Evolutionary conservation across 192 early-diverging fungal genomes (phyloP), one percentile per base, ranked within the genome.

Genomic region (Coemansia sp.): DNA sequence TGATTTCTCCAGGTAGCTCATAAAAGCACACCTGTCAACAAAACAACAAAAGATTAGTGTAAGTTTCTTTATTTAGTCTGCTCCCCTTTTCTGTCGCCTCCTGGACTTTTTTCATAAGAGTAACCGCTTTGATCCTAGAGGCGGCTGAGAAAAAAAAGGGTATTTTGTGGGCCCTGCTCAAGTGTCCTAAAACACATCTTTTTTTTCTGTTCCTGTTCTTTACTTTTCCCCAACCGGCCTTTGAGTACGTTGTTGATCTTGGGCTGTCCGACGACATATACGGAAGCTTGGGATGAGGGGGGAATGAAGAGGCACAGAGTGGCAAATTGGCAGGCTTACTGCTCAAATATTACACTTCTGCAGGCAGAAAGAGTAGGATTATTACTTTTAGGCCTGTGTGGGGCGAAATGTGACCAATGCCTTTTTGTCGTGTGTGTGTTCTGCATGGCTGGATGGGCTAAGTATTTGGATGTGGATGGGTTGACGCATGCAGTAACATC

Each of bases 191-290:
- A 25, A 23, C 54, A 21, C 54, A 29, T n/a, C 24, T 2, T 9
- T 9, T 14, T 55, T 29, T 55, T 17, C 27, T 27, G 22, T 29
- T 55, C 22, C 22, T 21, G 9, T 8, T n/a, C 5, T 23, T 29
- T 55, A 14, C 10, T 55, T 6, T 3, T 17, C 59, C 59, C 59
- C 59, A 60, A 60, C 59, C 57, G 30, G 57, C 29, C 23, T 11
- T 30, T 59, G 57, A 30, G 20, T 46, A 14, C 3, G 39, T 46
- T 14, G 39, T 17, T 46, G 11, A 9, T 46, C 39, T 17, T 17
- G 11, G 33, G 33, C 10, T 46, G 9, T 14, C 39, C 17, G 39
- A 46, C 39, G 3, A 14, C 39, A 46, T 4, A 36, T 11, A 36
- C 8, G 33, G 33, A 36, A 36, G 10, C 33, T 17, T 46, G 39